A percentile compares a stretch with the other conserved stretches of the same genome.
Evolutionary conservation across 805 yeast species (phyloP).

Genomic region (Starmerella etchellsii): DNA sequence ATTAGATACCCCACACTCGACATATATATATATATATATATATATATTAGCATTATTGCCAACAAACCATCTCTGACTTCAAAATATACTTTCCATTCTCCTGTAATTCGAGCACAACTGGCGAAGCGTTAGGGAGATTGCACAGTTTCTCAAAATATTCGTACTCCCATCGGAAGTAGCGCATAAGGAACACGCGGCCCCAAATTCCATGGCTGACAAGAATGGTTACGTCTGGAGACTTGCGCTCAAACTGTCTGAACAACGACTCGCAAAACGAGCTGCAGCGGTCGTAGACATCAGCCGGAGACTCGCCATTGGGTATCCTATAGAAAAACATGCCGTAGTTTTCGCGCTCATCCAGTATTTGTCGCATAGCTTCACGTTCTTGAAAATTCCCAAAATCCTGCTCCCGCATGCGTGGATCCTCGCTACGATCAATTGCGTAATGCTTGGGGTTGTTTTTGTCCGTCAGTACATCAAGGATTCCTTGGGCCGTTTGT

Average conservation of each 20-base stretch:
- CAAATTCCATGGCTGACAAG: constrained; percentile 89
- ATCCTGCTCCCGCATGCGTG: constrained; percentile 87
- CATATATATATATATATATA: too few species aligned
- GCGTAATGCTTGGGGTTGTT: constrained; percentile 27
- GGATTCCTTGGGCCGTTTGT: constrained; percentile 63
- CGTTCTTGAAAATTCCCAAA: constrained; percentile 80
- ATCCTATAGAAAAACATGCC: constrained; percentile 83
- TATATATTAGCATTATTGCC: constrained; percentile 35
- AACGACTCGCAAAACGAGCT: constrained; percentile 82
- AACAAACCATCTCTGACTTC: constrained; percentile 50
- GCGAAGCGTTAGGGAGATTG: constrained; percentile 76
- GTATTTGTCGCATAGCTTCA: constrained; percentile 58
- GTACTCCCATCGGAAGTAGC: constrained; percentile 89
- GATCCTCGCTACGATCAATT: constrained; percentile 51
- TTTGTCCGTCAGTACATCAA: constrained; percentile 36
- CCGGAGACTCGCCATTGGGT: constrained; percentile 91
- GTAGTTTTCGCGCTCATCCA: constrained; percentile 75
- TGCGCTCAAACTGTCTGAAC: constrained; percentile 59
- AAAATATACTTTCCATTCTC: constrained; percentile 39
- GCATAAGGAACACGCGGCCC: constrained; percentile 85
- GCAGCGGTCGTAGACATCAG: constrained; percentile 85
- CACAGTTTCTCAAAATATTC: constrained; percentile 75
- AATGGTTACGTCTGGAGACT: constrained; percentile 64
- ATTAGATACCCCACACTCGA: too few species aligned
- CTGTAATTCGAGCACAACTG: constrained; percentile 61